Base-by-base conservation (phyloP, 495 filamentous ascomycete species). In the Oleoguttula mirabilis region DNA sequence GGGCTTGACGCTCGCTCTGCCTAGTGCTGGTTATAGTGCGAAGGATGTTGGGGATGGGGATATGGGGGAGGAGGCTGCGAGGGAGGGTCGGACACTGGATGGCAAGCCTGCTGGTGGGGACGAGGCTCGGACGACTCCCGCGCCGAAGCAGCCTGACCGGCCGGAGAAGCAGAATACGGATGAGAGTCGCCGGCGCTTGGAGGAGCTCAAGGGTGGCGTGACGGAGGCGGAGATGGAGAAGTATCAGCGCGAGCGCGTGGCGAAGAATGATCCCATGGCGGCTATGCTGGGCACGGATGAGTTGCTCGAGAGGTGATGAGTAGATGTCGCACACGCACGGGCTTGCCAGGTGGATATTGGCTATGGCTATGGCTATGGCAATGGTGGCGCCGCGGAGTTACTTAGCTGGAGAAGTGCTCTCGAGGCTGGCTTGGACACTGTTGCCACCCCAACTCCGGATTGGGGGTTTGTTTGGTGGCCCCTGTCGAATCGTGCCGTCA, bases 201-300 rank as follows among this genome's bases (percentile, higher is more conserved):
- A 77, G 39, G 83, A 92, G 50, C 75, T 88, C 65, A 73, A 77
- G 45, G 70, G 67, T n/a, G 82, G 80, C 2, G 68, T 88, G 24
- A 75, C 75, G 2, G 84, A 92, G 54, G 82, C 82, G 21, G 85
- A 92, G 42, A 67, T 92, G 58, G 86, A 94, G 40, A 74, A 73
- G 20, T 93, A 88, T 60, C 77, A 83, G 50, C 68, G 73, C 47
- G 84, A 83, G 50, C 68, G 76, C 47, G 65, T 75, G 34, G 69
- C 70, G 16, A 73, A 75, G 3, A 72, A 82, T 39, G 87, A 94
- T 66, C 87, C 87, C 1, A 94, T 93, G 87, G 82, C 84, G 7
- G 72, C 71, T 3, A 77, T 84, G 45, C 59, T 86, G 14, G 72
- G 75, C 10, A 75, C 75, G 43, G 75, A 80, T 48, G 67, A 69